Evolutionary conservation across 352 stramenopile genomes (phyloP).

Genomic region (Pythium sp.): DNA sequence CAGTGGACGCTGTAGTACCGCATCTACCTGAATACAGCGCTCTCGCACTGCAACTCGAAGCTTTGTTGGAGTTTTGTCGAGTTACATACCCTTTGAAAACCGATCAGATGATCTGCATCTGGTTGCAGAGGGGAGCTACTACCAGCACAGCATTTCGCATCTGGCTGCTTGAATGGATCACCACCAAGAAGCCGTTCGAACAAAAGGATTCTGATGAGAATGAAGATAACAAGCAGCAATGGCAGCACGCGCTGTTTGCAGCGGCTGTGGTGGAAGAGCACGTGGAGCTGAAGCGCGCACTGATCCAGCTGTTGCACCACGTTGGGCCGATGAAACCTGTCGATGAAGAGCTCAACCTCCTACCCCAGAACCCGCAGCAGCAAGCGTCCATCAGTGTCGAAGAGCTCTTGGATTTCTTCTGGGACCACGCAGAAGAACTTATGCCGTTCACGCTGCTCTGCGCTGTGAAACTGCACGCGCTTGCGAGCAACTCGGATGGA

Average conservation of each 20-base stretch:
- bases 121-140: slow-evolving; percentile 22
- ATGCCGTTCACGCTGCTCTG: slow-evolving; percentile 34
- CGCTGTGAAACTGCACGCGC: slow-evolving; percentile 37
- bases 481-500: slow-evolving; percentile 15
- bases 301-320: slow-evolving; percentile 29
- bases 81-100: slow-evolving; percentile 24
- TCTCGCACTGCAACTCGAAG: slow-evolving; percentile 24
- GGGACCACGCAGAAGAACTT: slow-evolving; percentile 30
- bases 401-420: slow-evolving; percentile 45
- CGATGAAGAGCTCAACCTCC: background rate
- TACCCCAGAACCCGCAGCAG: background rate
- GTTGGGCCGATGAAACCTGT: slow-evolving; percentile 4
- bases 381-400: slow-evolving; percentile 19
- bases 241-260: slow-evolving; percentile 32
- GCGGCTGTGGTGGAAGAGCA: slow-evolving; percentile 33
- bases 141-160: slow-evolving; percentile 23
- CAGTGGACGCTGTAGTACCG: slow-evolving; percentile 37
- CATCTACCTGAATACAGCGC: slow-evolving; percentile 46
- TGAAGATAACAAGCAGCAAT: slow-evolving; percentile 20
- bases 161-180: slow-evolving; percentile 37
- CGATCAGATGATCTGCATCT: slow-evolving; percentile 25
- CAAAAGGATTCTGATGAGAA: background rate
- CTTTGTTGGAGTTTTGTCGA: slow-evolving; percentile 31
- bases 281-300: slow-evolving; percentile 18
- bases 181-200: slow-evolving; percentile 6